Conservation (phyloP, 2,329 filamentous ascomycete species). For the Hypoxylon rubiginosum region DNA sequence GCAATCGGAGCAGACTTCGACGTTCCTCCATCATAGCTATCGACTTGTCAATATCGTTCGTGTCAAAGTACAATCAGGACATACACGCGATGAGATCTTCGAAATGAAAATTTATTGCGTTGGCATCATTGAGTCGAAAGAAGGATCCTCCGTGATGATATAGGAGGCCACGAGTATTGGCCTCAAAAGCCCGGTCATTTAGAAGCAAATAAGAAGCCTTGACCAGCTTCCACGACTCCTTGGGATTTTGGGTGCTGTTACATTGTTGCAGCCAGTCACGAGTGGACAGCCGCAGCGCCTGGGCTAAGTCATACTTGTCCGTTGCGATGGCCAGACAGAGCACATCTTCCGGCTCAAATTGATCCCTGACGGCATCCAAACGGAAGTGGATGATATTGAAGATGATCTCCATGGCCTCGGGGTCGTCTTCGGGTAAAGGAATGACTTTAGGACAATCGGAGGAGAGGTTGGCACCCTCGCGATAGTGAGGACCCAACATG, state of each 20-base stretch:
- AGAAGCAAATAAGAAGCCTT: neutral
- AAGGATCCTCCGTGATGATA: neutral
- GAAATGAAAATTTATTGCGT: neutral
- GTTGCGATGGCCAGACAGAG: neutral
- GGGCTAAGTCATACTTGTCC: neutral
- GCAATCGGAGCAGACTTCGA: neutral
- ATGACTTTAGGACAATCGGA: neutral
- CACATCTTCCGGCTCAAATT: neutral
- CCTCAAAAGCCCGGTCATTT: neutral
- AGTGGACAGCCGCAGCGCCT: neutral
- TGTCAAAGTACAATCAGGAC: neutral
- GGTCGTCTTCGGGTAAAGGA: neutral
- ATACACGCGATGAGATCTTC: neutral
- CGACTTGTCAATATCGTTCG: neutral
- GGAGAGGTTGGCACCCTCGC: neutral
- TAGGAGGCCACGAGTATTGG: neutral
- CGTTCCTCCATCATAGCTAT: neutral
- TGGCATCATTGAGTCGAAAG: neutral
- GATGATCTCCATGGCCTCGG: neutral
- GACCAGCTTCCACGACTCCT: neutral
- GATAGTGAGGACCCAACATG: neutral
- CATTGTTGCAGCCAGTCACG: neutral
- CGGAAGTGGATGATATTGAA: neutral
- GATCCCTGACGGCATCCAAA: neutral
- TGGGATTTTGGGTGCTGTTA: neutral